A percentile compares a stretch with the other conserved stretches of the same genome.
These are phyloP conservation scores for Cymbopogon flexuosus DNA, from an alignment of 202 grass and related monocot genomes.

Conservation along the genomic window DNA sequence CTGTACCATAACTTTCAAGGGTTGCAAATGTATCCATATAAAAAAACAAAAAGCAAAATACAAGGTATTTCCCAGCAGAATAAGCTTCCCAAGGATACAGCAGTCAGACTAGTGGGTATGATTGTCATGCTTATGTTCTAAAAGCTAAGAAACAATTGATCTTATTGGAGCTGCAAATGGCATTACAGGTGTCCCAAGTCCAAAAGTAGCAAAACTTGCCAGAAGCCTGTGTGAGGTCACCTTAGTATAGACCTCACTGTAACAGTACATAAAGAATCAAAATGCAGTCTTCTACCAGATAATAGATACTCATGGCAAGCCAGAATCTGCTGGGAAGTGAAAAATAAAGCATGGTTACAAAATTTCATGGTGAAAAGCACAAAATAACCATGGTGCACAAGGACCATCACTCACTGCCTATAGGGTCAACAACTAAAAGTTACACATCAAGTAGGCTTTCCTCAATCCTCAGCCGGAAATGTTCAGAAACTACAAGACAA, in stretches of 20 bases:
- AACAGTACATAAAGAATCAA: not conserved
- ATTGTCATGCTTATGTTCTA: not conserved
- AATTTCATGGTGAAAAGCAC: not conserved
- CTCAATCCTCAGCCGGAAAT: conserved; percentile 9
- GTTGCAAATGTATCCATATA: not conserved
- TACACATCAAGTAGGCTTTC: conserved; percentile 16
- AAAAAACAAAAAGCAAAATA: not conserved
- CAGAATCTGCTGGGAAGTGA: not conserved
- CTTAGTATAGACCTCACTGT: not conserved
- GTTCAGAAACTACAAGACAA: conserved; percentile 23
- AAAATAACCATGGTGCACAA: not conserved
- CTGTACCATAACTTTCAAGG: conserved; percentile 5
- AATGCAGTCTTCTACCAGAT: not conserved
- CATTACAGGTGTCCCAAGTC: not conserved
- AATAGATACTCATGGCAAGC: not conserved
- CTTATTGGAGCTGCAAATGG: not conserved
- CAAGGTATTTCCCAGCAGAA: not conserved
- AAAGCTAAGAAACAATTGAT: not conserved
- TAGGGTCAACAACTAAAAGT: not conserved
- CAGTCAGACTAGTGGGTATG: not conserved
- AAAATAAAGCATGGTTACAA: not conserved
- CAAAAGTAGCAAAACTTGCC: not conserved
- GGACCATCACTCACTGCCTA: not conserved
- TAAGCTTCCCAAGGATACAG: not conserved
- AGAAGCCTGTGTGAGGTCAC: not conserved